These are phyloP conservation scores for Tilletiopsis washingtonensis DNA, from an alignment of 1,284 basidiomycete species.

Conservation along the genomic window DNA sequence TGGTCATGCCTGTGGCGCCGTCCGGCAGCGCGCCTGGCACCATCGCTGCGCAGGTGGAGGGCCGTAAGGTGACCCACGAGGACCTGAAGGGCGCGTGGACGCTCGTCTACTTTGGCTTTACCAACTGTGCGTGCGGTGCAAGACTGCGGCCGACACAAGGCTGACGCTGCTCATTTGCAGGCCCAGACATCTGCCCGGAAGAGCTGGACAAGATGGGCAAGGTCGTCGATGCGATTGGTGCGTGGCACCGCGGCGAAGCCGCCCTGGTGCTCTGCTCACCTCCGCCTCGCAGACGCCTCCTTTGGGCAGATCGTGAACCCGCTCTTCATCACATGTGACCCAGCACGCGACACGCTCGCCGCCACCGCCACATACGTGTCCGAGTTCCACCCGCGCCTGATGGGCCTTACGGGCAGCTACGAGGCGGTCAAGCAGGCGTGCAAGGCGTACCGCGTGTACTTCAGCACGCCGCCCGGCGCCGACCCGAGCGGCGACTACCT, in stretches of 20 bases:
- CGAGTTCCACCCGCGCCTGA: conserved; percentile 75
- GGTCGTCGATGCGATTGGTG: conserved; percentile 69
- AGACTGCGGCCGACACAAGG: no score
- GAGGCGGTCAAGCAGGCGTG: conserved; percentile 78
- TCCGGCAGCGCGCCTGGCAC: background rate
- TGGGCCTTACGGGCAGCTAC: conserved; percentile 82
- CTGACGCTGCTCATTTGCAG: conserved; percentile 65
- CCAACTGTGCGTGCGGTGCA: conserved; percentile 56
- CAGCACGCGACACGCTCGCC: conserved; percentile 71
- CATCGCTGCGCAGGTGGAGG: background rate
- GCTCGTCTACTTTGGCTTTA: conserved; percentile 69
- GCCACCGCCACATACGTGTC: conserved; percentile 53
- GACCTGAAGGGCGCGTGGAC: conserved; percentile 70
- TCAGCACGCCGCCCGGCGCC: conserved; percentile 76
- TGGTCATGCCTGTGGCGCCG: conserved; percentile 14
- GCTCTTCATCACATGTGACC: conserved; percentile 92
- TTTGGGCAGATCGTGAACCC: conserved; percentile 52
- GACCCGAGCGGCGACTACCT: conserved; percentile 77
- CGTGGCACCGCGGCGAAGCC: no score
- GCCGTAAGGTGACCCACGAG: conserved; percentile 61
- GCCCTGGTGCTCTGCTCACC: no score
- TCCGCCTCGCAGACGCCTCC: conserved; percentile 3
- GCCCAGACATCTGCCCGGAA: conserved; percentile 96
- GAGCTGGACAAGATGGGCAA: conserved; percentile 91
- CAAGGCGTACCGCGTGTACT: conserved; percentile 95